These are phyloP conservation scores for Nemania sp. DNA, from an alignment of 2,329 filamentous ascomycete genomes.

Conservation along the genomic window DNA sequence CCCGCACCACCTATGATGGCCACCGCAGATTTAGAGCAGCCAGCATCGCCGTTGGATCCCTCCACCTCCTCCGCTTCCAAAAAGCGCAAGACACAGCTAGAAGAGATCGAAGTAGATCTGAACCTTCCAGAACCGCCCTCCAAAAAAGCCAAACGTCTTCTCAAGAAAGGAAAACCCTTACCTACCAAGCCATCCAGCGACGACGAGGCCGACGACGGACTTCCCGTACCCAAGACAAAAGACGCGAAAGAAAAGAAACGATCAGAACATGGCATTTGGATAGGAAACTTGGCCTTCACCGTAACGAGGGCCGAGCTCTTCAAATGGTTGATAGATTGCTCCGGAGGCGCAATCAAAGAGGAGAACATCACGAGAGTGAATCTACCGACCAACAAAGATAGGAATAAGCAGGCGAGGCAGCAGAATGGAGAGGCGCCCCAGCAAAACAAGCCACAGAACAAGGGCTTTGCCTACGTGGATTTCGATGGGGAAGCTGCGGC, in stretches of 20 bases:
- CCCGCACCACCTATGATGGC: slow-evolving; percentile 32
- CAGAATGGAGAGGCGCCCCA: slow-evolving; percentile 44
- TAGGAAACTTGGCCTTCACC: slow-evolving; percentile 92
- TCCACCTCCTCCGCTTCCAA: slow-evolving; percentile 55
- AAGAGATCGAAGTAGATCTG: slow-evolving; percentile 91
- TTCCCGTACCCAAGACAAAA: slow-evolving; percentile 47
- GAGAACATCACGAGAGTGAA: slow-evolving; percentile 86
- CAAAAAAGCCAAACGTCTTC: slow-evolving; percentile 88
- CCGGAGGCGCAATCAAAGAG: slow-evolving; percentile 72
- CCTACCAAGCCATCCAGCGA: slow-evolving; percentile 59
- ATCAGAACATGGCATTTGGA: slow-evolving; percentile 90
- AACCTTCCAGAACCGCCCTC: slow-evolving; percentile 91
- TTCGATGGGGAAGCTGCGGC: slow-evolving; percentile 79
- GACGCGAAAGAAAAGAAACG: slow-evolving; percentile 66
- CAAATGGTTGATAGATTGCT: slow-evolving; percentile 81
- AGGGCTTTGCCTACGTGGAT: slow-evolving; percentile 96
- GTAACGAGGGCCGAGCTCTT: slow-evolving; percentile 79
- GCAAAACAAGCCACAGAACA: slow-evolving; percentile 69
- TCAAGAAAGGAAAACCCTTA: slow-evolving; percentile 83
- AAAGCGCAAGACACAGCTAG: slow-evolving; percentile 78
- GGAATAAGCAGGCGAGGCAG: slow-evolving; percentile 37
- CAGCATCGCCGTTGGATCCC: slow-evolving; percentile 31
- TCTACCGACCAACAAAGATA: slow-evolving; percentile 71
- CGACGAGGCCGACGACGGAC: slow-evolving; percentile 54
- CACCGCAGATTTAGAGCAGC: slow-evolving; percentile 31